Percentiles rank a stretch among this genome's conserved stretches.
Conservation (phyloP, 2,329 filamentous ascomycete species). For the Aaosphaeria arxii region DNA sequence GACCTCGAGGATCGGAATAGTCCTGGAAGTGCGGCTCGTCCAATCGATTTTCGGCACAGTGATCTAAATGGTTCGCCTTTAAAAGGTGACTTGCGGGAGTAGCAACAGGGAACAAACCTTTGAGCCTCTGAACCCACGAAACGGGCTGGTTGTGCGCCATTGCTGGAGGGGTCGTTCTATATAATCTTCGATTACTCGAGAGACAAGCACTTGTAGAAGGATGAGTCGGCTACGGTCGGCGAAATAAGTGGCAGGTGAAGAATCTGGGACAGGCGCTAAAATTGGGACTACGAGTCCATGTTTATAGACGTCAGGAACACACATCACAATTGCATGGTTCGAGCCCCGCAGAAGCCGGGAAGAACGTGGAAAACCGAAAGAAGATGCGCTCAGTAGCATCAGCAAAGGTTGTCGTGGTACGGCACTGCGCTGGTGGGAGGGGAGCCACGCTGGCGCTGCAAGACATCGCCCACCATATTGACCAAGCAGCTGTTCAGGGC, state of each 20-base stretch:
- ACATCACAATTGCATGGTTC: conserved; percentile 22
- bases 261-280: conserved; percentile 18
- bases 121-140: not conserved
- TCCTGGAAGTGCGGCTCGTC: conserved; percentile 36
- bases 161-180: not conserved
- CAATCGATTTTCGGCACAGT: conserved; percentile 30
- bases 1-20: conserved; percentile 37
- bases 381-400: not conserved
- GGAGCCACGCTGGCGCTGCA: conserved; percentile 27
- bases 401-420: conserved; percentile 10
- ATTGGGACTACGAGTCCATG: conserved; percentile 18
- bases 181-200: no score
- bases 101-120: not conserved
- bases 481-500: conserved; percentile 19
- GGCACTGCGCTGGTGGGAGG: conserved; percentile 5
- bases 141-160: not conserved
- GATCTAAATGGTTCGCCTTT: conserved; percentile 15
- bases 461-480: conserved; percentile 12
- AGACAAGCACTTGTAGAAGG: no score
- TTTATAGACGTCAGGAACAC: conserved; percentile 27
- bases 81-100: no score
- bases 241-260: not conserved
- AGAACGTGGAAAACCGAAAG: conserved; percentile 1
- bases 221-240: no score
- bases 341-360: conserved; percentile 14